Evolutionary conservation across 2,329 filamentous ascomycete species (phyloP).

Genomic region (Aspergillus japonicus): DNA sequence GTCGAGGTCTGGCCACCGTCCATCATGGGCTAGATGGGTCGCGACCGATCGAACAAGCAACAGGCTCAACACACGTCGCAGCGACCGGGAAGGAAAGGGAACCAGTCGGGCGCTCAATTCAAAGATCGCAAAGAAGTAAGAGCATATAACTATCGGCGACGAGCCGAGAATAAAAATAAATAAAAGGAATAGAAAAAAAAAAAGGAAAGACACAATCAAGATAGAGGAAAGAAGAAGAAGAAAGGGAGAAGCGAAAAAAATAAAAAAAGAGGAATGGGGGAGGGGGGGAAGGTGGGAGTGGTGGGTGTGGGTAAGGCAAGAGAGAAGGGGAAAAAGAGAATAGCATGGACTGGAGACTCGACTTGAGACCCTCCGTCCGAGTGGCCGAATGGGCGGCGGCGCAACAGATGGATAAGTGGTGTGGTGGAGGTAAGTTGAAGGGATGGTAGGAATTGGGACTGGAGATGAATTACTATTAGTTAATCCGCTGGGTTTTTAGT

Average conservation of each 20-base stretch:
- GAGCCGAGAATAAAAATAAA: background rate
- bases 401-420: background rate
- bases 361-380: conserved; percentile 10
- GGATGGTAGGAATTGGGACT: conserved; percentile 11
- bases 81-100: conserved; percentile 15
- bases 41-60: conserved; percentile 39
- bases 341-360: no score
- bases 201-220: conserved; percentile 4
- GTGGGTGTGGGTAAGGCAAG: conserved; percentile 7
- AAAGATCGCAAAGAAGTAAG: background rate
- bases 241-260: conserved; percentile 6
- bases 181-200: conserved; percentile 7
- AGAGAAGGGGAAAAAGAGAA: conserved; percentile 13
- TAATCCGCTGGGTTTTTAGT: background rate
- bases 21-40: conserved; percentile 46
- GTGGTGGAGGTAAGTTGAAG: conserved; percentile 14
- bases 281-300: conserved; percentile 12
- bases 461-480: conserved; percentile 2
- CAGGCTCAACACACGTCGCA: conserved; percentile 27
- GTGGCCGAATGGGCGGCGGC: conserved; percentile 4
- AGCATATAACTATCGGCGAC: background rate
- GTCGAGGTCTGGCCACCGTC: conserved; percentile 46
- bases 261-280: conserved; percentile 13
- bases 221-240: background rate
- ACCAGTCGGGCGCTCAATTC: conserved; percentile 5